Percentiles rank a stretch among this genome's conserved stretches.
phyloP scores from a whole-genome alignment of 2,329 filamentous ascomycete genomes.

The Salinomyces thailandicus region DNA sequence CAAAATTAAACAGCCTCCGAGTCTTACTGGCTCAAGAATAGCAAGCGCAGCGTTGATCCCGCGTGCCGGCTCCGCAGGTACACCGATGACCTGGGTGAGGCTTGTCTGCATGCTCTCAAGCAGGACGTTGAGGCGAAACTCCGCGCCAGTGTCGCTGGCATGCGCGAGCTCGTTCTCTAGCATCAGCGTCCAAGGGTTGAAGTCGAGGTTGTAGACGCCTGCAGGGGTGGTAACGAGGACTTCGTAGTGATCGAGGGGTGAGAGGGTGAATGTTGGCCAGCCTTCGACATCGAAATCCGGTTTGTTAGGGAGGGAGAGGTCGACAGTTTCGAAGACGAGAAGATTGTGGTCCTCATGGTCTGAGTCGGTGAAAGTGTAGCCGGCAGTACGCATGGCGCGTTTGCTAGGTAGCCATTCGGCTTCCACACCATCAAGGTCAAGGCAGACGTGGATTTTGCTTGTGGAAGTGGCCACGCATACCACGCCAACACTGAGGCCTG shows the following conservation, averaged over 20 bases:
- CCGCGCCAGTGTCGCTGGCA: constrained; percentile 41
- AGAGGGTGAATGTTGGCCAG: constrained; percentile 47
- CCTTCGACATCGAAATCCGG: constrained; percentile 13
- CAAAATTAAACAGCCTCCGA: constrained; percentile 49
- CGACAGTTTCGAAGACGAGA: constrained; percentile 34
- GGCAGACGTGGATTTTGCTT: constrained; percentile 47
- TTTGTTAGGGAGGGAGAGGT: constrained; percentile 19
- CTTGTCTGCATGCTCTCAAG: constrained; percentile 41
- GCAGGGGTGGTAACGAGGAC: constrained; percentile 48
- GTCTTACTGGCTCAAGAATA: constrained; percentile 41
- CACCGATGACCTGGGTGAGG: constrained; percentile 38
- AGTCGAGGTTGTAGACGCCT: constrained; percentile 45
- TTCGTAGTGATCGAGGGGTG: constrained; percentile 46
- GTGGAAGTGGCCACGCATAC: constrained; percentile 48
- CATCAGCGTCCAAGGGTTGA: constrained; percentile 46
- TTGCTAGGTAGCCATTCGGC: constrained; percentile 50
- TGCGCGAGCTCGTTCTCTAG: constrained; percentile 48
- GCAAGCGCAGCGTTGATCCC: constrained; percentile 37
- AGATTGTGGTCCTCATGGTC: constrained; percentile 19
- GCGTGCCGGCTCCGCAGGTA: constrained; percentile 24
- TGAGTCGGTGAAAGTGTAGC: constrained; percentile 3
- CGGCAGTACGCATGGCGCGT: constrained; percentile 6
- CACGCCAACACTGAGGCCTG: constrained; percentile 45
- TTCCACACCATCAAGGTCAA: constrained; percentile 52
- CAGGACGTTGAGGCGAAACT: constrained; percentile 47